Base-by-base conservation (phyloP, 305 asterid species). In the Ajuga reptans region DNA sequence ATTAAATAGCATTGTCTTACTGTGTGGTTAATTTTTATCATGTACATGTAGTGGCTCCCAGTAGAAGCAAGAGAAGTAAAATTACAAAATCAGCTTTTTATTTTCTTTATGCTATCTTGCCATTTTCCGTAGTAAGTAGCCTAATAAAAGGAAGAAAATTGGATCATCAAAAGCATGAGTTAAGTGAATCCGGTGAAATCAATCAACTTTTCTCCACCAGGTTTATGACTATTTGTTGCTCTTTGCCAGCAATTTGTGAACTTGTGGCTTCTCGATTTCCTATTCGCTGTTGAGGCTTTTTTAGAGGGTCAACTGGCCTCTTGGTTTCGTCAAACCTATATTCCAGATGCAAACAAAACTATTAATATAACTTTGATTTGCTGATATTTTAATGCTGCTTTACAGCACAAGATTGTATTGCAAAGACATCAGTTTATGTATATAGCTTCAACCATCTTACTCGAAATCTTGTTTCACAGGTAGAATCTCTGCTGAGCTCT, bases 401-500 rank as follows among this genome's bases (percentile, higher is more conserved):
- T 46, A 42, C 21, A 27, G 31, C 31, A 18, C 17, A 14, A 53
- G 8, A 18, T 3, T 47, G 55, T 45, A 34, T 31, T 68, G 61
- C 33, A 39, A 7, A 63, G 16, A 47, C 12, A 8, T 31, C 29
- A 64, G 41, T 24, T 56, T 33, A 49, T 63, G 56, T 62, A 15
- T 66, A 9, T 55, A 33, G 51, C 39, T 60, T 14, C 34, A 24
- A 41, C 52, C 34, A 39, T 66, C 75, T 72, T 41, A 67, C 34
- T 49, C 29, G 60, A 72, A 72, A 63, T 70, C 39, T 77, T 72
- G 12, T 71, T 76, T 79, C 74, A 46, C 92, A 90, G 98, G 92
- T 92, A 71, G 94, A 92, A 75, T 82, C 87, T 62, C 92, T 92
- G 66, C 78, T 92, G 80, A 72, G 81, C 1, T 77, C 66, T 37